A percentile compares a stretch with the other conserved stretches of the same genome.
Evolutionary conservation across 208 protist genomes (phyloP).

Genomic region (Leishmania lainsoni): DNA sequence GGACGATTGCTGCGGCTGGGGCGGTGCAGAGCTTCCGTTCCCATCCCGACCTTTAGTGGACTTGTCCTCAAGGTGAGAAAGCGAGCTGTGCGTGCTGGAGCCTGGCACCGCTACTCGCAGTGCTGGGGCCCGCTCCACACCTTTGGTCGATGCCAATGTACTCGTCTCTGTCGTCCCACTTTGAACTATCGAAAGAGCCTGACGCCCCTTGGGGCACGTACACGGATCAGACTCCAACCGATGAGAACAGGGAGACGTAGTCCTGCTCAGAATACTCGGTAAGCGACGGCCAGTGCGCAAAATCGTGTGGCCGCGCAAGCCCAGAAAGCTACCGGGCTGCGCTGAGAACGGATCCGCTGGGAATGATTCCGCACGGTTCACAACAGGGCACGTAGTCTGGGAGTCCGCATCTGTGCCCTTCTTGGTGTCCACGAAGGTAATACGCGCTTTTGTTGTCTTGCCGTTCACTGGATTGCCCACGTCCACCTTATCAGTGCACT

Average conservation of each 20-base stretch:
- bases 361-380: slow-evolving; percentile 38
- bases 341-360: slow-evolving; percentile 38
- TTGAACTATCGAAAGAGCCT: slow-evolving; percentile 46
- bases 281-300: slow-evolving; percentile 47
- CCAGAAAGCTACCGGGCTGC: slow-evolving; percentile 44
- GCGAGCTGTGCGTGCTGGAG: slow-evolving; percentile 25
- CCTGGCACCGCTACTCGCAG: slow-evolving; percentile 12
- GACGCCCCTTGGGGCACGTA: slow-evolving; percentile 62
- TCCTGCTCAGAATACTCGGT: slow-evolving; percentile 78
- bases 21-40: slow-evolving; percentile 3
- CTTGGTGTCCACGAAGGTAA: slow-evolving; percentile 81
- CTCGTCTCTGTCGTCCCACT: slow-evolving; percentile 14
- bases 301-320: slow-evolving; percentile 52
- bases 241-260: slow-evolving; percentile 61
- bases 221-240: slow-evolving; percentile 63
- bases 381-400: slow-evolving; percentile 46
- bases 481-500: slow-evolving; percentile 68
- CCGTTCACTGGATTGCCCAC: slow-evolving; percentile 38
- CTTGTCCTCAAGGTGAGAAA: slow-evolving; percentile 21
- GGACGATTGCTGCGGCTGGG: slow-evolving; percentile 19
- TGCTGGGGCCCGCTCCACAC: slow-evolving; percentile 15
- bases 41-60: background rate
- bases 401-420: slow-evolving; percentile 62
- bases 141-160: slow-evolving; percentile 10
- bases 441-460: slow-evolving; percentile 39